Evolutionary conservation across 2,329 filamentous ascomycete genomes (phyloP).

Genomic region (Epichloe bromicola): DNA sequence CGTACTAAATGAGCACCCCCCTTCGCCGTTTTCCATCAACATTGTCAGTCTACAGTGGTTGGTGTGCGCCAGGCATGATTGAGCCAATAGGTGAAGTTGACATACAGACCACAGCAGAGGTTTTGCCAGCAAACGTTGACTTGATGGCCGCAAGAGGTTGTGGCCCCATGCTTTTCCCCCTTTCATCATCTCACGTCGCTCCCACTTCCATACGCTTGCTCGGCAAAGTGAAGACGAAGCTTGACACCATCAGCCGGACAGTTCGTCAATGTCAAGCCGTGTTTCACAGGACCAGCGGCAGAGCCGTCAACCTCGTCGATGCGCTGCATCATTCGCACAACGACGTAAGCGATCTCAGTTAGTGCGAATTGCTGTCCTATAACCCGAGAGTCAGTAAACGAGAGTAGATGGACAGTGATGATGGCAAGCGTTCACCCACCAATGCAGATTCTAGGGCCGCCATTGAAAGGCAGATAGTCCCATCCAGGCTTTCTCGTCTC

Average conservation of each 20-base stretch:
- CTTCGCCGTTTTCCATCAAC: no score
- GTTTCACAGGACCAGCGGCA: slow-evolving; percentile 8
- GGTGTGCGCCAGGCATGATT: no score
- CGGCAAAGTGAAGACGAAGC: slow-evolving; percentile 10
- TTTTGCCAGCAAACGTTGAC: no score
- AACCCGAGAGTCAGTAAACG: no score
- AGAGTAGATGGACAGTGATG: no score
- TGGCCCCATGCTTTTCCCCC: no score
- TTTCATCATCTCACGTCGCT: no score
- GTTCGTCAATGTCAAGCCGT: slow-evolving; percentile 11
- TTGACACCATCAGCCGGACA: slow-evolving; percentile 12
- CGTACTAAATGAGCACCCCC: no score
- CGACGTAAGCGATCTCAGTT: slow-evolving; percentile 13
- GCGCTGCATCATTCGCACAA: slow-evolving; percentile 9
- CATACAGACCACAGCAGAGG: no score
- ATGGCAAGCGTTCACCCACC: slow-evolving; percentile 1
- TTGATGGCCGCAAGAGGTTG: no score
- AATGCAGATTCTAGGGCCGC: slow-evolving; percentile 30
- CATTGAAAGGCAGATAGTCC: slow-evolving; percentile 34
- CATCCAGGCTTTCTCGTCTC: slow-evolving; percentile 21
- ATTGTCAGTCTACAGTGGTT: no score
- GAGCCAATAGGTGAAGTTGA: no score
- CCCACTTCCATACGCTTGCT: background rate
- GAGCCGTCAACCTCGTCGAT: slow-evolving; percentile 12
- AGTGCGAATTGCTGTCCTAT: slow-evolving; percentile 11